Conservation (phyloP, 2,329 filamentous ascomycete genomes). For the Botrytis hyacinthi region DNA sequence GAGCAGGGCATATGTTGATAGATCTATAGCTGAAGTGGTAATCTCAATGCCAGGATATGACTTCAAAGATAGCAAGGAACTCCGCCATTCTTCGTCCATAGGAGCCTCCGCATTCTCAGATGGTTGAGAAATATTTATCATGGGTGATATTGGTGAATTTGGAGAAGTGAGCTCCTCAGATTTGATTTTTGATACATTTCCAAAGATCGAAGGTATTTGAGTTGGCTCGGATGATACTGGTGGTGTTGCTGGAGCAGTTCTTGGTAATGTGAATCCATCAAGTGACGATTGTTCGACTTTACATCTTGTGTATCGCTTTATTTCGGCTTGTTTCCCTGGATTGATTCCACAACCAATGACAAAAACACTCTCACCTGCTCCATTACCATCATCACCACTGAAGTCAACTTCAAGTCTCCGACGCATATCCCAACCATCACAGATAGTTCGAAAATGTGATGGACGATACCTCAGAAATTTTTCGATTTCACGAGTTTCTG, state of each 20-base stretch:
- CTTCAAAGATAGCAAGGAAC: constrained; percentile 60
- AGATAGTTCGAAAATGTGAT: constrained; percentile 73
- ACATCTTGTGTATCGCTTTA: constrained; percentile 59
- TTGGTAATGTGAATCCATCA: constrained; percentile 37
- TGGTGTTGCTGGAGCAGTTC: constrained; percentile 32
- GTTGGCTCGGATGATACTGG: constrained; percentile 20
- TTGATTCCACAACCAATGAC: constrained; percentile 65
- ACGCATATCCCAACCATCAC: constrained; percentile 89
- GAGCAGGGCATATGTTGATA: constrained; percentile 68
- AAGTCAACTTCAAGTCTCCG: constrained; percentile 86
- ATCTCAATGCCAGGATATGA: constrained; percentile 60
- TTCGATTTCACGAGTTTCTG: constrained; percentile 81
- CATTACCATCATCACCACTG: constrained; percentile 71
- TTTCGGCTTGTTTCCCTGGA: constrained; percentile 41
- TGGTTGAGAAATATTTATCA: constrained; percentile 23
- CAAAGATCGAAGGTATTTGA: constrained; percentile 38
- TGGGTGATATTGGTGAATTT: constrained; percentile 31
- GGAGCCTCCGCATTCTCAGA: constrained; percentile 34
- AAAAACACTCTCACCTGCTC: constrained; percentile 73
- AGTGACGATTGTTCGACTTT: constrained; percentile 38
- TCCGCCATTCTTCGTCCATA: constrained; percentile 63
- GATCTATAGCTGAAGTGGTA: constrained; percentile 69
- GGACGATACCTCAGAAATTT: constrained; percentile 70
- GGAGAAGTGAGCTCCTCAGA: constrained; percentile 31
- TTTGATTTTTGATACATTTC: constrained; percentile 32